Evolutionary conservation across 2,329 filamentous ascomycete species (phyloP), one percentile per base, ranked within the genome.

Genomic region (Phyllosticta citriasiana): DNA sequence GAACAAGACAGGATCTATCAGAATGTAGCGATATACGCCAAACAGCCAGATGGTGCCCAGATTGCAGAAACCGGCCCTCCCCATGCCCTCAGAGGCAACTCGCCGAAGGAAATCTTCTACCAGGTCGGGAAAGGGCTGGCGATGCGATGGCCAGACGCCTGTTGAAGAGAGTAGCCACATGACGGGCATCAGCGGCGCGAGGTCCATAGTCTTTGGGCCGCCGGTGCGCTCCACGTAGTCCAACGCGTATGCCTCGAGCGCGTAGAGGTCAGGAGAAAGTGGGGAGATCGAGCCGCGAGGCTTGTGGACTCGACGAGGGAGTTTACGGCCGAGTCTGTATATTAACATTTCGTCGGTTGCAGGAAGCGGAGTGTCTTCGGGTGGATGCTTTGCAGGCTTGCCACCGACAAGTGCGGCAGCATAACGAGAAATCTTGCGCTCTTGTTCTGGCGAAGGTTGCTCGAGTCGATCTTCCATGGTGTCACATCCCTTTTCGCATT

Each of bases 401-500:
- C 27, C 27, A 30, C 6, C 9, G 4, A 4, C 1, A 6, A 30
- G 27, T 7, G 27, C 27, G 4, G 27, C 6, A 30, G 27, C 27
- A 30, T 30, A 30, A 30, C 27, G 27, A 3, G 33, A 40, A 2
- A 40, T 40, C 10, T 14, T 16, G 10, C 14, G 33, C 10, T 40
- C 9, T 40, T 40, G 33, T 16, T 40, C 33, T 16, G 33, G 33
- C 4, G 33, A 14, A 40, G 33, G 33, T 14, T 14, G 10, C 10
- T 12, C 4, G 14, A 40, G 33, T 67, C 27, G 69, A 62, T 65
- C 33, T 12, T 40, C 33, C 10, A 16, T 16, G 33, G 33, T 16
- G 16, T 40, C 33, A 4, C 2, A 14, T 40, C 33, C 33, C 14
- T 12, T 40, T 40, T 40, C 9, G 14, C 84, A 86, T 68, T 80